These are phyloP conservation scores for Dipteronia dyeriana DNA, from an alignment of 345 rosid species.

Conservation along the genomic window DNA sequence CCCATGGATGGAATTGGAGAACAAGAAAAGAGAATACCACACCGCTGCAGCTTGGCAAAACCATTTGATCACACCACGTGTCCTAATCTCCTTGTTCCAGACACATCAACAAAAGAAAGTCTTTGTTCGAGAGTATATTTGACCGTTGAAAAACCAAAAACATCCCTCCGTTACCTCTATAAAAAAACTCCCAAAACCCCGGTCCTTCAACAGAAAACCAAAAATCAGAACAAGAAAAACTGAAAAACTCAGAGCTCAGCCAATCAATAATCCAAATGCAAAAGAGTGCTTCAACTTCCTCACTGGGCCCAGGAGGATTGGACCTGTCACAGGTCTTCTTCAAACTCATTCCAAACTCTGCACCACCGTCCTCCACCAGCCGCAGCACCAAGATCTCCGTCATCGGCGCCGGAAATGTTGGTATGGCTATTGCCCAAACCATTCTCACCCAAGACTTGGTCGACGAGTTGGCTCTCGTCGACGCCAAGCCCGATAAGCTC, in stretches of 20 bases:
- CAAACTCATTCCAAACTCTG: conserved; percentile 55
- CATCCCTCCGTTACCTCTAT: neutral
- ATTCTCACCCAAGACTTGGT: conserved; percentile 82
- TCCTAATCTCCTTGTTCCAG: neutral
- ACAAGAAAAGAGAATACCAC: neutral
- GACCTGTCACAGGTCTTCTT: conserved; percentile 72
- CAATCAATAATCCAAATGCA: conserved; percentile 35
- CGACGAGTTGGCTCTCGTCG: conserved; percentile 78
- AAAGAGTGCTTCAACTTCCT: conserved; percentile 48
- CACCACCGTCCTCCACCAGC: conserved; percentile 56
- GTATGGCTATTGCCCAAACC: conserved; percentile 98
- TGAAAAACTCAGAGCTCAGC: neutral
- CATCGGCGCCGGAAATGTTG: conserved; percentile 88
- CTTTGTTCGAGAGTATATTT: neutral
- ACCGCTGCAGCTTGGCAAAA: neutral
- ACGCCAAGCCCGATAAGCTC: conserved; percentile 60
- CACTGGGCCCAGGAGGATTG: conserved; percentile 66
- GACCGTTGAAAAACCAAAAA: conserved; percentile 18
- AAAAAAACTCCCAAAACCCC: neutral
- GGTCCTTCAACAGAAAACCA: no score
- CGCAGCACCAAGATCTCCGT: conserved; percentile 76
- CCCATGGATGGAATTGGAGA: neutral
- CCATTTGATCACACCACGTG: neutral
- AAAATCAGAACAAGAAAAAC: neutral
- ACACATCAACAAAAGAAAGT: neutral